phyloP scores from a whole-genome alignment of 78 protist genomes.

The Guillardia theta region DNA sequence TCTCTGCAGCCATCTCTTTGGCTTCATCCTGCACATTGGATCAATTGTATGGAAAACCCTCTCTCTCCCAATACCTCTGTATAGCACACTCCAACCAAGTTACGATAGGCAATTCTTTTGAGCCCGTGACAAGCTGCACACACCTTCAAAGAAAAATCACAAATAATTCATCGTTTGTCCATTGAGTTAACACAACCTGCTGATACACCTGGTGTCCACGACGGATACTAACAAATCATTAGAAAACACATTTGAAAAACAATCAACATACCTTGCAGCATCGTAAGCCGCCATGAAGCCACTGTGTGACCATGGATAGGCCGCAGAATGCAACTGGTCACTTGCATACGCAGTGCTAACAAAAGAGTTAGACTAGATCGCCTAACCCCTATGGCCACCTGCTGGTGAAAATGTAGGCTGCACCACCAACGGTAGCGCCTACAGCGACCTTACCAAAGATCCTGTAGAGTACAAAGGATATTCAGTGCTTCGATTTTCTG shows the following conservation, averaged over 20 bases:
- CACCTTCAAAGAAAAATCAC: no score
- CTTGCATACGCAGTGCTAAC: background rate
- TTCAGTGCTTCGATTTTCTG: no score
- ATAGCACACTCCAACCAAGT: conserved; percentile 58
- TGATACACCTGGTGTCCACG: conserved; percentile 88
- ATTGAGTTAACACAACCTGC: no score
- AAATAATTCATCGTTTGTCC: no score
- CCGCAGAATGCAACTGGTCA: background rate
- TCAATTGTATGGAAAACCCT: no score
- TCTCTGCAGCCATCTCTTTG: conserved; percentile 72
- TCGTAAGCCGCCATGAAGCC: background rate
- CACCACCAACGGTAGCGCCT: background rate
- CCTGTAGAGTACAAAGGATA: no score
- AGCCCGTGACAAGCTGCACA: conserved; percentile 86
- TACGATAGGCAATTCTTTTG: conserved; percentile 73
- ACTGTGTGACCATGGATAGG: conserved; percentile 21
- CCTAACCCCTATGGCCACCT: no score
- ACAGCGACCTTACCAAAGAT: background rate
- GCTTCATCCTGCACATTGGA: no score
- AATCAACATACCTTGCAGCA: background rate
- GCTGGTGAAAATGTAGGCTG: background rate
- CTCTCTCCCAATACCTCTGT: no score
- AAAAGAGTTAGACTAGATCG: no score
- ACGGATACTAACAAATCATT: conserved; percentile 55
- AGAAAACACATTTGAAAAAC: background rate